phyloP scores from a whole-genome alignment of 495 filamentous ascomycete species.

The Daldinia loculata region DNA sequence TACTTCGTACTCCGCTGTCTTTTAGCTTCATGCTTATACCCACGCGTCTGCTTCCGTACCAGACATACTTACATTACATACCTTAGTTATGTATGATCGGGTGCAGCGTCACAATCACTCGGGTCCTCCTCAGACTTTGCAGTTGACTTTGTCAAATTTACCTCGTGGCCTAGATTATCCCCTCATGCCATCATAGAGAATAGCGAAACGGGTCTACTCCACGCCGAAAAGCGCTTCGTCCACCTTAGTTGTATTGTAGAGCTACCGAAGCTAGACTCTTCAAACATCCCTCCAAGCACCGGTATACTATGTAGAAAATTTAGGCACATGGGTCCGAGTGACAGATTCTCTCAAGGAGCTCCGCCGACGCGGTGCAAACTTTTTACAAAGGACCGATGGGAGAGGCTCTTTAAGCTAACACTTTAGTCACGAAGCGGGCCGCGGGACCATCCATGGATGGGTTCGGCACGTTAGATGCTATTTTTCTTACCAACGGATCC shows the following conservation, averaged over 20 bases:
- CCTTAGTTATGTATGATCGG: slow-evolving; percentile 15
- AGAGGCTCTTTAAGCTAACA: slow-evolving; percentile 11
- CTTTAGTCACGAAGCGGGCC: slow-evolving; percentile 40
- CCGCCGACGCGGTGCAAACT: slow-evolving; percentile 39
- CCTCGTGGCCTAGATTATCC: slow-evolving; percentile 17
- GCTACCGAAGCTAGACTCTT: slow-evolving; percentile 28
- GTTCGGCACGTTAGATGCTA: slow-evolving; percentile 23
- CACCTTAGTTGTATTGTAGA: slow-evolving; percentile 13
- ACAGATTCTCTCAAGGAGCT: slow-evolving; percentile 11
- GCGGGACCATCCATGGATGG: slow-evolving; percentile 28
- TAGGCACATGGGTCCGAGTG: slow-evolving; percentile 17
- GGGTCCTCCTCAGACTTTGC: slow-evolving; percentile 2
- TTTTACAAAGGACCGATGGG: slow-evolving; percentile 26
- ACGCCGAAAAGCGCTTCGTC: slow-evolving; percentile 8
- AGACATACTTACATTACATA: slow-evolving; percentile 2
- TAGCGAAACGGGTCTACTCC: slow-evolving; percentile 23
- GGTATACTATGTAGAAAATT: slow-evolving; percentile 13
- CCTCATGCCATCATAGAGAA: slow-evolving; percentile 19
- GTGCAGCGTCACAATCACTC: slow-evolving; percentile 14
- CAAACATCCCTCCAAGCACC: slow-evolving; percentile 18
- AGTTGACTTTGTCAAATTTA: slow-evolving; percentile 1
- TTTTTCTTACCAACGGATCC: slow-evolving; percentile 22
- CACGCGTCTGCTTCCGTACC: neutral
- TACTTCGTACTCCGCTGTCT: neutral
- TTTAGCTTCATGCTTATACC: slow-evolving; percentile 1